phyloP scores from a whole-genome alignment of 2,329 filamentous ascomycete species.

The Aspergillus luchuensis region DNA sequence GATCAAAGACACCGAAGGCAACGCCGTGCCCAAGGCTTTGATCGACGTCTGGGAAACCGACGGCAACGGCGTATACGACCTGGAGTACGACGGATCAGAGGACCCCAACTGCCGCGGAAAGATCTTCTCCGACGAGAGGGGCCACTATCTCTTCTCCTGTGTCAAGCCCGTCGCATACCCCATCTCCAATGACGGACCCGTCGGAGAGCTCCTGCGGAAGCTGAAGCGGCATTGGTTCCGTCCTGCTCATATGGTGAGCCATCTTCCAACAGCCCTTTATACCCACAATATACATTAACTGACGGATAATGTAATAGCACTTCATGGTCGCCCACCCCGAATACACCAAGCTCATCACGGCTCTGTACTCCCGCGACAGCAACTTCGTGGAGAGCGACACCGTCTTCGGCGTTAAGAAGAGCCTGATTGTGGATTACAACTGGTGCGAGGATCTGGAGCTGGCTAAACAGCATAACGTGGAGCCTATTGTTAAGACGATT shows the following conservation, averaged over 20 bases:
- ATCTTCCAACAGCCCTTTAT: not conserved
- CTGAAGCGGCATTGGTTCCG: conserved; percentile 27
- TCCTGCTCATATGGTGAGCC: conserved; percentile 24
- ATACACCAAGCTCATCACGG: conserved; percentile 19
- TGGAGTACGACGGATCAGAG: conserved; percentile 26
- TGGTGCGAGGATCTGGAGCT: conserved; percentile 26
- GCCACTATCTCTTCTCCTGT: conserved; percentile 28
- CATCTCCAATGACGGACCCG: conserved; percentile 29
- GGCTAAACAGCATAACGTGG: conserved; percentile 26
- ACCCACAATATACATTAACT: not conserved
- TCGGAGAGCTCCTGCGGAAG: conserved; percentile 23
- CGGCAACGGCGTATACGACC: conserved; percentile 31
- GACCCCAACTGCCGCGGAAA: conserved; percentile 29
- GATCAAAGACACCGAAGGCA: conserved; percentile 27
- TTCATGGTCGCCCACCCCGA: not conserved
- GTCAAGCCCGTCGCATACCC: conserved; percentile 32
- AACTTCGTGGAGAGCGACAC: conserved; percentile 33
- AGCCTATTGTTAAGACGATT: not conserved
- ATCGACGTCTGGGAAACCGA: conserved; percentile 33
- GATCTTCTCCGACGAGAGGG: conserved; percentile 24
- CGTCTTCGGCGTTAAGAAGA: conserved; percentile 37
- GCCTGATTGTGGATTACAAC: conserved; percentile 29
- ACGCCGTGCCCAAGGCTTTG: conserved; percentile 21
- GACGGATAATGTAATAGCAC: not conserved
- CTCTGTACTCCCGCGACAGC: conserved; percentile 32